phyloP scores from a whole-genome alignment of 768 basidiomycete genomes.

The Lentinula boryana region DNA sequence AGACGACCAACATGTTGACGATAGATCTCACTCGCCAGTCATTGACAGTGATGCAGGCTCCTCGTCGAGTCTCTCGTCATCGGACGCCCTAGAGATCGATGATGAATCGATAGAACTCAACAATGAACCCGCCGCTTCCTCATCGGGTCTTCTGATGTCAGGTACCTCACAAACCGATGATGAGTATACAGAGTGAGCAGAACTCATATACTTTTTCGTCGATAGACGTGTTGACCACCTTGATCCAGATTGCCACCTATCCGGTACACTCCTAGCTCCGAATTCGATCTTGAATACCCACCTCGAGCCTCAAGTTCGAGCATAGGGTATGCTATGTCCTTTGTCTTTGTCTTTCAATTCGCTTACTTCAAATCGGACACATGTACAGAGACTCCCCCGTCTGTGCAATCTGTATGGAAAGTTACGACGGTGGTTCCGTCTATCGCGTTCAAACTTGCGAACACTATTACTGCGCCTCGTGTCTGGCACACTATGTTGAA shows the following conservation, averaged over 20 bases:
- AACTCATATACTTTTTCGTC: background rate
- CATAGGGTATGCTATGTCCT: background rate
- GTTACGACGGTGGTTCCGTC: background rate
- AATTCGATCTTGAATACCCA: background rate
- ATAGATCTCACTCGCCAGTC: background rate
- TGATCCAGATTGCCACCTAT: background rate
- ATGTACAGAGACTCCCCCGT: background rate
- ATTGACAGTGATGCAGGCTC: background rate
- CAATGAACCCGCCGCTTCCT: no score
- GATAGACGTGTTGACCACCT: no score
- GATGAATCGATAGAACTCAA: background rate
- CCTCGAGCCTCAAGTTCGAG: background rate
- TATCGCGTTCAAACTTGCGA: background rate
- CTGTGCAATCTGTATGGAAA: background rate
- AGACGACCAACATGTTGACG: background rate
- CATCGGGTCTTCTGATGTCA: no score
- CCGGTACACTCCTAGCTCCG: background rate
- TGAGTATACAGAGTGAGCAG: background rate
- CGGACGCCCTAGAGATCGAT: background rate
- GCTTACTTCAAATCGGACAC: background rate
- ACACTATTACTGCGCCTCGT: slow-evolving; percentile 4
- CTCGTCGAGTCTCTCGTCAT: background rate
- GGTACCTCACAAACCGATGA: no score
- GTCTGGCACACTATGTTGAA: background rate
- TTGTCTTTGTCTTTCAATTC: background rate